A percentile compares a stretch with the other conserved stretches of the same genome.
These are phyloP conservation scores for Mycena amicta DNA, from an alignment of 768 basidiomycete genomes.

Conservation along the genomic window DNA sequence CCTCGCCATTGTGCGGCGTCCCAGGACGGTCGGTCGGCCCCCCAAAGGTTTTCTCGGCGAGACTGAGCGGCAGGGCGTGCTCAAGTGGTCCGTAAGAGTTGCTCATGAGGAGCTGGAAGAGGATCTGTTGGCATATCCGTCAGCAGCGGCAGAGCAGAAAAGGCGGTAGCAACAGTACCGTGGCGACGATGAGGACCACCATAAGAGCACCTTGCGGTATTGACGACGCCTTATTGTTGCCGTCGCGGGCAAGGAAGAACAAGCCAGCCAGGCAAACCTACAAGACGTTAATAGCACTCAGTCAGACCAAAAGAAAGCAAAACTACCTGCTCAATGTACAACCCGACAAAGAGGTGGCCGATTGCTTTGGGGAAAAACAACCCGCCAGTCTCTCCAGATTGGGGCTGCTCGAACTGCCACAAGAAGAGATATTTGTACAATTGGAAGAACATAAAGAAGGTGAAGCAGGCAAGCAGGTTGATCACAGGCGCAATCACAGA, in stretches of 20 bases:
- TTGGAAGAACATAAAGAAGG: constrained; percentile 84
- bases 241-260: constrained; percentile 83
- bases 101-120: constrained; percentile 74
- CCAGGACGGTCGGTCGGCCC: constrained; percentile 14
- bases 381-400: constrained; percentile 81
- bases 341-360: constrained; percentile 88
- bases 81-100: constrained; percentile 82
- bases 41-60: constrained; percentile 69
- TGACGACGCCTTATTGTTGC: constrained; percentile 54
- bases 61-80: constrained; percentile 72
- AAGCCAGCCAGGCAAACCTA: constrained; percentile 75
- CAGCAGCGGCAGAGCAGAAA: background rate
- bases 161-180: constrained; percentile 54
- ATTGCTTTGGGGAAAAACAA: constrained; percentile 95
- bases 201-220: constrained; percentile 79
- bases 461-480: constrained; percentile 81
- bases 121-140: constrained; percentile 44
- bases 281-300: background rate
- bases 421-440: constrained; percentile 88
- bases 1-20: constrained; percentile 18
- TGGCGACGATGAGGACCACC: constrained; percentile 82
- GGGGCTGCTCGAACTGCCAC: constrained; percentile 74
- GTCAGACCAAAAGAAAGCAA: background rate
- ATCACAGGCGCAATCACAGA: constrained; percentile 91
- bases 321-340: constrained; percentile 84